phyloP scores from a whole-genome alignment of 805 yeast genomes.

The Candida endomychidarum region DNA sequence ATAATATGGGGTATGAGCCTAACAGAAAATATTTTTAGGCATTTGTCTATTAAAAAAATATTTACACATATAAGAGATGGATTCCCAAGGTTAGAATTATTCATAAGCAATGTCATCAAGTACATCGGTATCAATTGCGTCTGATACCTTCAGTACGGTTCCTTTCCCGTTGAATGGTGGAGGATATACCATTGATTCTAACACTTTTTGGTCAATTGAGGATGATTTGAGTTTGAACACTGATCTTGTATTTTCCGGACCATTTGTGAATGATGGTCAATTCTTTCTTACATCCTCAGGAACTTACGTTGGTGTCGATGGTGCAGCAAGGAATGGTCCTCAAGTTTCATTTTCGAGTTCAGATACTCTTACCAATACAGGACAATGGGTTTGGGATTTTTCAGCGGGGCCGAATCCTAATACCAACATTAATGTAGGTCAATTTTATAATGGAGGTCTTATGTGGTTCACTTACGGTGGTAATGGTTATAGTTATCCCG shows the following conservation, averaged over 20 bases:
- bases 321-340: no score
- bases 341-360: neutral
- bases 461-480: constrained; percentile 23
- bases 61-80: no score
- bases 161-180: neutral
- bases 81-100: no score
- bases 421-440: neutral
- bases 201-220: neutral
- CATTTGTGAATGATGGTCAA: neutral
- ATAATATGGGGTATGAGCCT: no score
- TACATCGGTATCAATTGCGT: no score
- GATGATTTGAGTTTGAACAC: neutral
- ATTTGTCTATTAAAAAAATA: no score
- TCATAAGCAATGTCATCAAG: no score
- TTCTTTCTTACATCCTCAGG: neutral
- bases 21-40: no score
- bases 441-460: constrained; percentile 24
- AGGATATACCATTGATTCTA: neutral
- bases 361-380: neutral
- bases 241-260: neutral
- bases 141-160: no score
- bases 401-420: neutral
- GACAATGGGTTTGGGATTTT: neutral
- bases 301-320: neutral
- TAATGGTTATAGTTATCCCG: constrained; percentile 15